A percentile compares a stretch with the other conserved stretches of the same genome.
These are phyloP conservation scores for Graphilbum sp. DNA, from an alignment of 2,329 filamentous ascomycete genomes.

Conservation along the genomic window DNA sequence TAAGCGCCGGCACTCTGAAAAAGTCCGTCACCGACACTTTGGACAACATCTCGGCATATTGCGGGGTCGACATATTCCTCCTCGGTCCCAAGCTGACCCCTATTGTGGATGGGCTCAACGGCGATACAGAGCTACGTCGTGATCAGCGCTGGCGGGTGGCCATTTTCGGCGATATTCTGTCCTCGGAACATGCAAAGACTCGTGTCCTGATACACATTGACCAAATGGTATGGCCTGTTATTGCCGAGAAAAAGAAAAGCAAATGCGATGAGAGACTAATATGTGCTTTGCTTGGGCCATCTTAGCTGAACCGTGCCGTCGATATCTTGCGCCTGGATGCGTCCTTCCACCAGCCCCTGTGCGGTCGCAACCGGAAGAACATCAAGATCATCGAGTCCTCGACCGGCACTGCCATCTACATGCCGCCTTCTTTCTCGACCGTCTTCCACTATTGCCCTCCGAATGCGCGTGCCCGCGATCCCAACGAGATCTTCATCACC, in stretches of 20 bases:
- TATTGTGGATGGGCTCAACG: constrained; percentile 57
- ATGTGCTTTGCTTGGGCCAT: neutral
- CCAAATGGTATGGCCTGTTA: constrained; percentile 54
- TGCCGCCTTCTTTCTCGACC: constrained; percentile 82
- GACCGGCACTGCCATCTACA: constrained; percentile 95
- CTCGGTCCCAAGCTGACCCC: constrained; percentile 77
- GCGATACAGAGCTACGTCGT: constrained; percentile 65
- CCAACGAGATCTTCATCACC: constrained; percentile 88
- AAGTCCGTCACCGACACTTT: constrained; percentile 67
- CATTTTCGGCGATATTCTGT: constrained; percentile 91
- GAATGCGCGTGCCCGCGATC: constrained; percentile 64
- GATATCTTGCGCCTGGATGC: constrained; percentile 72
- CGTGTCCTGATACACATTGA: constrained; percentile 95
- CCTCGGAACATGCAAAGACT: constrained; percentile 92
- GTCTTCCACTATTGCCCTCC: constrained; percentile 81
- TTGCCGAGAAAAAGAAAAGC: neutral
- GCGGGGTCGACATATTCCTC: constrained; percentile 91
- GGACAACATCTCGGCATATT: constrained; percentile 72
- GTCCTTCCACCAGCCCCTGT: constrained; percentile 79
- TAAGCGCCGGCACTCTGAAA: constrained; percentile 49
- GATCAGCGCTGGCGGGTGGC: constrained; percentile 84
- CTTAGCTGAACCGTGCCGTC: constrained; percentile 53
- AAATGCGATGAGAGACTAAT: neutral
- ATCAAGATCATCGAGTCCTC: constrained; percentile 95
- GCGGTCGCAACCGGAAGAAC: constrained; percentile 86